phyloP scores from a whole-genome alignment of 2,329 filamentous ascomycete genomes.

The Microdochium nivale region DNA sequence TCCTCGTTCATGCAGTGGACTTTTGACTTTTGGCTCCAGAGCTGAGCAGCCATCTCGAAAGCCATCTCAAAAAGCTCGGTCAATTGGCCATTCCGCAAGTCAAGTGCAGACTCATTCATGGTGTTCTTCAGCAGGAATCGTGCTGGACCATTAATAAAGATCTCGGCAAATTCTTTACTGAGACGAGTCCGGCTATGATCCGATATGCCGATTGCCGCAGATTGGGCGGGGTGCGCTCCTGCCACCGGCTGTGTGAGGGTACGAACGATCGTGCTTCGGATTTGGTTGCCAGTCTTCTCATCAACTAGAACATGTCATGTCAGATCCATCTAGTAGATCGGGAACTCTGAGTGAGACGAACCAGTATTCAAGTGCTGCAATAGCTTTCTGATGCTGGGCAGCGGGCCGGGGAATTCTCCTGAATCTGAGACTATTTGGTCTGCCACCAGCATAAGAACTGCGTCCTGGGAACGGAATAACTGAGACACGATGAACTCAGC shows the following conservation, averaged over 20 bases:
- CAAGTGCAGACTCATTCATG: not conserved
- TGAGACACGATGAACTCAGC: not conserved
- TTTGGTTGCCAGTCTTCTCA: not conserved
- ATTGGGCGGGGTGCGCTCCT: no score
- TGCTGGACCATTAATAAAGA: not conserved
- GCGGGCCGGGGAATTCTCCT: no score
- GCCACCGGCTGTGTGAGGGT: not conserved
- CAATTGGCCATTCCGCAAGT: not conserved
- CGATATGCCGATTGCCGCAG: no score
- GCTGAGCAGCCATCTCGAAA: not conserved
- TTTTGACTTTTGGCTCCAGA: not conserved
- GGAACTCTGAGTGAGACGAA: no score
- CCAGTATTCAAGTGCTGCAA: no score
- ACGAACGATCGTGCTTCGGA: not conserved
- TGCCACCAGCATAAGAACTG: not conserved
- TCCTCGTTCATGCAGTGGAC: not conserved
- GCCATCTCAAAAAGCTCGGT: not conserved
- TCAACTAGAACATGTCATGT: not conserved
- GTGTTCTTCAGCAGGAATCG: not conserved
- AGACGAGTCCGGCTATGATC: not conserved
- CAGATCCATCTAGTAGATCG: no score
- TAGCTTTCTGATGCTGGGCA: no score
- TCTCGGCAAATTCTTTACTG: not conserved
- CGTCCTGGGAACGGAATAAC: not conserved
- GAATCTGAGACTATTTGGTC: no score